These are phyloP conservation scores for Trichoderma sp. DNA, from an alignment of 2,329 filamentous ascomycete genomes.

Conservation along the genomic window DNA sequence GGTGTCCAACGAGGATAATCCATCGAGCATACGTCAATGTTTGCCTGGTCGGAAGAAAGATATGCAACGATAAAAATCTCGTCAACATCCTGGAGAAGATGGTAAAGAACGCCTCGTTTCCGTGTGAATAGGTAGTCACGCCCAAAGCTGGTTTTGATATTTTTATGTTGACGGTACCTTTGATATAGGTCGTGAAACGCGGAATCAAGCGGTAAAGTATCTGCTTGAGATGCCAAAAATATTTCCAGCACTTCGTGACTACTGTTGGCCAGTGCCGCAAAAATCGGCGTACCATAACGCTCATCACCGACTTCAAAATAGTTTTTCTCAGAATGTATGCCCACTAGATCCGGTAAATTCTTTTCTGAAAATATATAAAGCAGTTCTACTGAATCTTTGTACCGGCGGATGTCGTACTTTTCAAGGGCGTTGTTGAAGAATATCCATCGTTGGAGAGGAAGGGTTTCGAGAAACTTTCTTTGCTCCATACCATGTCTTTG, in stretches of 20 bases:
- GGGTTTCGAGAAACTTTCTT: not conserved
- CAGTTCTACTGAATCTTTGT: not conserved
- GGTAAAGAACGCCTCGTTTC: fast-evolving
- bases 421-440: not conserved
- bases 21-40: not conserved
- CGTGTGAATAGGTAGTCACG: not conserved
- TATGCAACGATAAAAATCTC: not conserved
- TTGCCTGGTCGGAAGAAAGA: not conserved
- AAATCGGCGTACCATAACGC: slow-evolving; percentile 11
- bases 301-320: not conserved
- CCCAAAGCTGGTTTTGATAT: not conserved
- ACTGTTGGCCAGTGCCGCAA: not conserved
- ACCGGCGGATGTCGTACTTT: not conserved
- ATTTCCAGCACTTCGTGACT: not conserved
- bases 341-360: not conserved
- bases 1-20: not conserved
- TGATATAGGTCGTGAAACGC: not conserved
- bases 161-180: not conserved
- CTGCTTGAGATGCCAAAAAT: not conserved
- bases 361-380: slow-evolving; percentile 13
- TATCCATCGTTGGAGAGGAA: not conserved
- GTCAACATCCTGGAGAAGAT: not conserved
- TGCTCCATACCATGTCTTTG: not conserved
- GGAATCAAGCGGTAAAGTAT: not conserved
- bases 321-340: not conserved